Percentiles rank a stretch among this genome's conserved stretches.
Evolutionary conservation across 768 basidiomycete genomes (phyloP).

Genomic region (Auricularia cornea): DNA sequence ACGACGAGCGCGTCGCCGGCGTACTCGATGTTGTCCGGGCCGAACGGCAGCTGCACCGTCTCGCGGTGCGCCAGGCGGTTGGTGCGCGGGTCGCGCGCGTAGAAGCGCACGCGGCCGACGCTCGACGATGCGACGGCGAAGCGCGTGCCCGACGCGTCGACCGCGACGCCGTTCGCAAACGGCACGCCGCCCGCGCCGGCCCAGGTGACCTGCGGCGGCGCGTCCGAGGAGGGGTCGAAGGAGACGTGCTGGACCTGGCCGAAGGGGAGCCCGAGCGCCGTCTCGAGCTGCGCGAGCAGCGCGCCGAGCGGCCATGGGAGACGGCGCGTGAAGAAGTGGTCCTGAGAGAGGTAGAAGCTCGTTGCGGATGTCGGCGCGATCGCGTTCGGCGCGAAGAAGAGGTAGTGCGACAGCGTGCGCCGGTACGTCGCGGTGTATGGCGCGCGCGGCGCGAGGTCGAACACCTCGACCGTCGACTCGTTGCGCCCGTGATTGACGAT

Average conservation of each 20-base stretch:
- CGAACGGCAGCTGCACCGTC: conserved; percentile 45
- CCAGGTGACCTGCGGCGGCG: conserved; percentile 24
- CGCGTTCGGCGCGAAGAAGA: conserved; percentile 58
- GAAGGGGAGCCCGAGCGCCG: conserved; percentile 47
- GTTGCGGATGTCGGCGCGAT: conserved; percentile 56
- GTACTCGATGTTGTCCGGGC: conserved; percentile 54
- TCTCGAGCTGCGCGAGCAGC: conserved; percentile 46
- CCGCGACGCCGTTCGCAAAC: conserved; percentile 62
- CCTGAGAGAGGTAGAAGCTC: conserved; percentile 66
- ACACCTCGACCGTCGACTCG: conserved; percentile 60
- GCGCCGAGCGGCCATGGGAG: conserved; percentile 41
- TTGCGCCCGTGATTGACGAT: conserved; percentile 60
- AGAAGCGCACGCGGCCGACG: conserved; percentile 39
- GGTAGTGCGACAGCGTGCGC: conserved; percentile 50
- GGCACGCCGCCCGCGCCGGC: conserved; percentile 39
- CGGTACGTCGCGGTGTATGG: conserved; percentile 43
- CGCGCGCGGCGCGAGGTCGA: conserved; percentile 38
- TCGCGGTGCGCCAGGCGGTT: conserved; percentile 34
- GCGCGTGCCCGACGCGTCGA: conserved; percentile 41
- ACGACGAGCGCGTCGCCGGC: conserved; percentile 45
- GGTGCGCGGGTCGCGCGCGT: conserved; percentile 34
- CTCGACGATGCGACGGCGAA: conserved; percentile 54
- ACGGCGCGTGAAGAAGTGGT: conserved; percentile 60
- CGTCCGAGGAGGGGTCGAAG: conserved; percentile 2
- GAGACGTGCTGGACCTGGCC: conserved; percentile 49